Conservation (phyloP, 2,329 filamentous ascomycete species). For the Metarhizium robertsii region DNA sequence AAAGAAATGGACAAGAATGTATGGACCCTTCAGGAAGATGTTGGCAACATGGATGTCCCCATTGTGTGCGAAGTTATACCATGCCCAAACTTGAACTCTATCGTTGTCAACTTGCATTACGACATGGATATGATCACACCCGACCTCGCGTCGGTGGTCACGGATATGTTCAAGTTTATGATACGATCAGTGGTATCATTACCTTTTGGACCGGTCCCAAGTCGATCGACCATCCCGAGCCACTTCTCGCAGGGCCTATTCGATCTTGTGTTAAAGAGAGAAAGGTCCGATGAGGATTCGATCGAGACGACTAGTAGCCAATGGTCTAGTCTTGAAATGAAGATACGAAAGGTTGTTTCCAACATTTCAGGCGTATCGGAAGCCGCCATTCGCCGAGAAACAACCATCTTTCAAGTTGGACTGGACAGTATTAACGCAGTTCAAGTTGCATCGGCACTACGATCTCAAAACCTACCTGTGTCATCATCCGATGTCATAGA, state of each 20-base stretch:
- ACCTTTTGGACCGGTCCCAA: conserved; percentile 14
- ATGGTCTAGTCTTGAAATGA: conserved; percentile 43
- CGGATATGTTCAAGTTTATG: conserved; percentile 21
- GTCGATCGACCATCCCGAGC: not conserved
- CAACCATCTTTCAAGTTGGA: conserved; percentile 79
- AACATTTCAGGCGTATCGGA: conserved; percentile 44
- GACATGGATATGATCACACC: conserved; percentile 33
- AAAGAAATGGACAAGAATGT: conserved; percentile 45
- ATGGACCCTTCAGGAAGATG: conserved; percentile 49
- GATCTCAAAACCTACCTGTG: conserved; percentile 46
- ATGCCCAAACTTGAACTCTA: conserved; percentile 34
- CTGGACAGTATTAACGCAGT: conserved; percentile 83
- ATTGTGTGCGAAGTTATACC: conserved; percentile 69
- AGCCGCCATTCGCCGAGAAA: conserved; percentile 44
- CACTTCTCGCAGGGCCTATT: conserved; percentile 8
- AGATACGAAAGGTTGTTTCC: conserved; percentile 47
- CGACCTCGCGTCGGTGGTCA: conserved; percentile 17
- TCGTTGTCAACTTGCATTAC: conserved; percentile 56
- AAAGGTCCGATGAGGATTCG: conserved; percentile 9
- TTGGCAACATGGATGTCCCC: conserved; percentile 62
- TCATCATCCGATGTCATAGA: conserved; percentile 69
- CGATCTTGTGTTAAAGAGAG: conserved; percentile 12
- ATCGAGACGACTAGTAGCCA: conserved; percentile 12
- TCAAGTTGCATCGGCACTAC: conserved; percentile 63
- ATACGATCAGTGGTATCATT: conserved; percentile 15